Evolutionary conservation across 78 protist genomes (phyloP).

Genomic region (Chrysochromulina parva): DNA sequence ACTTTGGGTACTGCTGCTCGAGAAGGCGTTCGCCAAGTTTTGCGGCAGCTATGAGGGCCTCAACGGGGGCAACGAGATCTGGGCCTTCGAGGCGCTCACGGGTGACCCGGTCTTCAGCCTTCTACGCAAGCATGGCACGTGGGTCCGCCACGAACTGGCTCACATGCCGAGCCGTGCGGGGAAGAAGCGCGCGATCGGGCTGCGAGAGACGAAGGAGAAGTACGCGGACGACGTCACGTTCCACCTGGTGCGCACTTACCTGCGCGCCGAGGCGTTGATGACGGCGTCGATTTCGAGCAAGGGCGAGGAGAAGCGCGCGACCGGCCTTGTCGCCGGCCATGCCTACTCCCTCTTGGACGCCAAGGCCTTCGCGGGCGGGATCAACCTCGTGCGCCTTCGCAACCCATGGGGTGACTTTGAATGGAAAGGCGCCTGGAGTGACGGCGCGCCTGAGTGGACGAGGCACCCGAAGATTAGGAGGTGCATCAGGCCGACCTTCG

Average conservation of each 20-base stretch:
- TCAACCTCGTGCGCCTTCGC: slow-evolving; percentile 32
- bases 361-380: neutral
- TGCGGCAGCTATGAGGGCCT: neutral
- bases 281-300: neutral
- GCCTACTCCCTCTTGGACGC: neutral
- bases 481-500: neutral
- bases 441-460: neutral
- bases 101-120: slow-evolving; percentile 23
- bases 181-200: neutral
- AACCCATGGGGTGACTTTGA: slow-evolving; percentile 47
- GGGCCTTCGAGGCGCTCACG: neutral
- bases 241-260: too few species aligned
- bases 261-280: too few species aligned
- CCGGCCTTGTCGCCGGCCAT: slow-evolving; percentile 23
- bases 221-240: neutral
- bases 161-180: too few species aligned
- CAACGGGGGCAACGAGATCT: too few species aligned
- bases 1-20: slow-evolving; percentile 42
- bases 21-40: slow-evolving; percentile 54
- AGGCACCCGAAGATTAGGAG: neutral
- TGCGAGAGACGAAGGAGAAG: neutral
- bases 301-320: neutral
- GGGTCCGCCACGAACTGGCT: too few species aligned
- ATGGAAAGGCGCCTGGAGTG: slow-evolving; percentile 42
- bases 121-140: too few species aligned